A percentile compares a stretch with the other conserved stretches of the same genome.
phyloP scores from a whole-genome alignment of 1,139 yeast genomes.

The Pichiaceae sp. region DNA sequence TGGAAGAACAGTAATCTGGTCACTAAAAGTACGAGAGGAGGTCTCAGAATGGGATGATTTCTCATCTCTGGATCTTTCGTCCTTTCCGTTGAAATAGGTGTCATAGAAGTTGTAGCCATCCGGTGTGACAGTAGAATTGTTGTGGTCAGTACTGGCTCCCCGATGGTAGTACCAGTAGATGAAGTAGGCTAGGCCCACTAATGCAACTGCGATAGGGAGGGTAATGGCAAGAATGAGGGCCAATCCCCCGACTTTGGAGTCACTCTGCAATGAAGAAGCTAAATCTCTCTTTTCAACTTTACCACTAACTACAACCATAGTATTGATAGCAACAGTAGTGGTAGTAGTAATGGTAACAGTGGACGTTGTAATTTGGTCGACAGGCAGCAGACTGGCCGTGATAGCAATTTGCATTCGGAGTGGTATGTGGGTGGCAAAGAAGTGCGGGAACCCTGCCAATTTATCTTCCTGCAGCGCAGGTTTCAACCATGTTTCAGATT shows the following conservation, averaged over 20 bases:
- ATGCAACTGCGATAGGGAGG: constrained; percentile 3
- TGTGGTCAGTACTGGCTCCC: too few species aligned
- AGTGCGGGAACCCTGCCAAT: not conserved
- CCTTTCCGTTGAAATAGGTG: too few species aligned
- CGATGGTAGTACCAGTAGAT: constrained; percentile 3
- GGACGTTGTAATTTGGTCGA: not conserved
- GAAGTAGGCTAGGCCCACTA: not conserved
- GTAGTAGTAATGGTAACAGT: constrained; percentile 1
- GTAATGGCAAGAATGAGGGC: not conserved
- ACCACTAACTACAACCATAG: not conserved
- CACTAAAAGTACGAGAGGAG: too few species aligned
- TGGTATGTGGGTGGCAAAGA: not conserved
- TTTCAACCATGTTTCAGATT: not conserved
- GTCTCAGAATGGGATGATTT: too few species aligned
- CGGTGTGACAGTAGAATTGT: not conserved
- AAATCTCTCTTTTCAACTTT: not conserved
- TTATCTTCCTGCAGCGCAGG: not conserved
- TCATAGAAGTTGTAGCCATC: not conserved
- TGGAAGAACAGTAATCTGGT: too few species aligned
- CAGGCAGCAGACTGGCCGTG: not conserved
- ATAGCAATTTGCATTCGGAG: not conserved
- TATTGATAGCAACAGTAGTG: not conserved
- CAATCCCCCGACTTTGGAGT: not conserved
- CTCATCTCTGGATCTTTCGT: too few species aligned
- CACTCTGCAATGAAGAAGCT: not conserved